A percentile compares a stretch with the other conserved stretches of the same genome.
These are phyloP conservation scores for Trichoderma semiorbis DNA, from an alignment of 2,329 filamentous ascomycete species.

Conservation along the genomic window DNA sequence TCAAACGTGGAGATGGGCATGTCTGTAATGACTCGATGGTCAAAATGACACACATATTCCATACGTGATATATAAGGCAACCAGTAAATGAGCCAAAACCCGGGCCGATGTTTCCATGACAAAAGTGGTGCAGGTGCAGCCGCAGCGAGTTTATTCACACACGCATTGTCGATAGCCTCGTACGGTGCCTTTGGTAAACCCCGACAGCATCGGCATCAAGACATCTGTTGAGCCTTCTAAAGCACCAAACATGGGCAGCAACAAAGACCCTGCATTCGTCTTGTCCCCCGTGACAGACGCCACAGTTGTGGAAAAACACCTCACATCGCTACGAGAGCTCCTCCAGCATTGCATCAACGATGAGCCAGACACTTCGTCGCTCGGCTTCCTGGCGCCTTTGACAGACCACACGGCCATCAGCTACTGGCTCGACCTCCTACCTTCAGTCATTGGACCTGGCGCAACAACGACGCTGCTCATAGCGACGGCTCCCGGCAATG, in stretches of 20 bases:
- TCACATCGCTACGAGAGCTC: slow-evolving; percentile 23
- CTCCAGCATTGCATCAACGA: slow-evolving; percentile 29
- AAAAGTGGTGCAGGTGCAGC: neutral
- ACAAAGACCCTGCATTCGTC: neutral
- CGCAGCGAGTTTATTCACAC: neutral
- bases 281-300: slow-evolving; percentile 9
- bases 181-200: neutral
- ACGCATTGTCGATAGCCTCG: neutral
- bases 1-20: neutral
- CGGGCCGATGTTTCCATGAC: neutral
- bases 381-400: slow-evolving; percentile 30
- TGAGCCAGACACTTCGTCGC: slow-evolving; percentile 27
- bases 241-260: slow-evolving; percentile 3
- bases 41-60: neutral
- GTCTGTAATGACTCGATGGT: neutral
- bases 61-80: neutral
- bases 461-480: slow-evolving; percentile 22
- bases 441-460: neutral
- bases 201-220: neutral
- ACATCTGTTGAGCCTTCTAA: neutral
- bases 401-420: slow-evolving; percentile 22
- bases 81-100: neutral
- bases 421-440: slow-evolving; percentile 25
- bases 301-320: slow-evolving; percentile 17
- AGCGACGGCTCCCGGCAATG: neutral